These are phyloP conservation scores for Leptographium lundbergii DNA, from an alignment of 2,329 filamentous ascomycete genomes.

Conservation along the genomic window DNA sequence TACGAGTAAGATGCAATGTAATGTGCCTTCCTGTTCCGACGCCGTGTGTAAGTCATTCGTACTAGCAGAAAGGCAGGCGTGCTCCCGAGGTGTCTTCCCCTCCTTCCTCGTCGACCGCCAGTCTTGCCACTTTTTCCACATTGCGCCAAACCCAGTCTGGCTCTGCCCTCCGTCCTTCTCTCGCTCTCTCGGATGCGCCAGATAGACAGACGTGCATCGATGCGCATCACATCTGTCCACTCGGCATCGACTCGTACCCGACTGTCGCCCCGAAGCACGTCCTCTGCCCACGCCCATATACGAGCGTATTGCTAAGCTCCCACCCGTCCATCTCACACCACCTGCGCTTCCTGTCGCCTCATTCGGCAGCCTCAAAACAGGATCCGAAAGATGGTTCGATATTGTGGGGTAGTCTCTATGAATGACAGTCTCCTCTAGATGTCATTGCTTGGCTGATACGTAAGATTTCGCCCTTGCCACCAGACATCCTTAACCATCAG, in stretches of 20 bases:
- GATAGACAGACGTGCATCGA: no score
- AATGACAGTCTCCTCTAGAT: neutral
- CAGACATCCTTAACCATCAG: neutral
- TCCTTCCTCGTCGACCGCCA: neutral
- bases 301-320: neutral
- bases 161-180: neutral
- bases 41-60: neutral
- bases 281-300: neutral
- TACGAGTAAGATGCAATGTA: neutral
- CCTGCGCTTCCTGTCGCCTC: neutral
- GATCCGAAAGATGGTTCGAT: neutral
- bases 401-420: neutral
- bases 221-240: no score
- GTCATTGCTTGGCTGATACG: neutral
- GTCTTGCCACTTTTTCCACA: conserved; percentile 2
- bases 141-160: neutral
- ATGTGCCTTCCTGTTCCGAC: neutral
- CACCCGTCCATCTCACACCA: neutral
- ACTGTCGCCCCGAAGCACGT: no score
- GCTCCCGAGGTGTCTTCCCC: neutral
- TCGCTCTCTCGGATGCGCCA: neutral
- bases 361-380: neutral
- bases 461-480: neutral
- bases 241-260: no score
- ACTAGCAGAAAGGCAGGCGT: neutral